A percentile compares a stretch with the other conserved stretches of the same genome.
Conservation (phyloP, 345 rosid genomes). For the Gossypioides kirkii region DNA sequence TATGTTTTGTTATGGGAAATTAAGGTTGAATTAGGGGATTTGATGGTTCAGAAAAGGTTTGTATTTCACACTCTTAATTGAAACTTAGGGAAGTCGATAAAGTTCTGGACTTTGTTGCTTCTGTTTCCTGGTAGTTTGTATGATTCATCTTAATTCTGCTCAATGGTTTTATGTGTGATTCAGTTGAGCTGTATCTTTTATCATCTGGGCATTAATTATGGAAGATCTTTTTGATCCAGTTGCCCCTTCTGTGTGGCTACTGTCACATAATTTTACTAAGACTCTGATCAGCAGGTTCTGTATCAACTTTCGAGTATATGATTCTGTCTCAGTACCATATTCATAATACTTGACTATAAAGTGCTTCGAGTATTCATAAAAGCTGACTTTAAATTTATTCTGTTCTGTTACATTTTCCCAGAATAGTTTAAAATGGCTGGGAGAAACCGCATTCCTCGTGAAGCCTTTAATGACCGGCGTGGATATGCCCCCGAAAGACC, state of each 20-base stretch:
- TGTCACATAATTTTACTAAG: neutral
- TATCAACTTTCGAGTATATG: neutral
- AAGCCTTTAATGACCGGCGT: conserved; percentile 54
- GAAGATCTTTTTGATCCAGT: neutral
- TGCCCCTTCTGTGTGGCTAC: neutral
- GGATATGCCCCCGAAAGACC: conserved; percentile 62
- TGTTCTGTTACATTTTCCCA: neutral
- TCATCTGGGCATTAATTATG: neutral
- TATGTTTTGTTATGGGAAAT: neutral
- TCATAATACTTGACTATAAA: neutral
- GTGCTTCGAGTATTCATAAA: neutral
- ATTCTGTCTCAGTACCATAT: neutral
- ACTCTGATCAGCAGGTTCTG: neutral
- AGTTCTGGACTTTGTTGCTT: neutral
- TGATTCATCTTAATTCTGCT: neutral
- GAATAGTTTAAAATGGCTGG: conserved; percentile 58
- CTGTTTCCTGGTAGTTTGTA: neutral
- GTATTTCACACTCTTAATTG: neutral
- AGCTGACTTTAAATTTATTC: neutral
- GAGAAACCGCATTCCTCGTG: conserved; percentile 70
- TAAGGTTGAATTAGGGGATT: neutral
- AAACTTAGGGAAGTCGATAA: neutral
- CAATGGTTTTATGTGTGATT: neutral
- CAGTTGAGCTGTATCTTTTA: neutral
- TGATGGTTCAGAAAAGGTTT: neutral